Evolutionary conservation across 2,329 filamentous ascomycete species (phyloP), one percentile per base, ranked within the genome.

Genomic region (Xylaria sp.): DNA sequence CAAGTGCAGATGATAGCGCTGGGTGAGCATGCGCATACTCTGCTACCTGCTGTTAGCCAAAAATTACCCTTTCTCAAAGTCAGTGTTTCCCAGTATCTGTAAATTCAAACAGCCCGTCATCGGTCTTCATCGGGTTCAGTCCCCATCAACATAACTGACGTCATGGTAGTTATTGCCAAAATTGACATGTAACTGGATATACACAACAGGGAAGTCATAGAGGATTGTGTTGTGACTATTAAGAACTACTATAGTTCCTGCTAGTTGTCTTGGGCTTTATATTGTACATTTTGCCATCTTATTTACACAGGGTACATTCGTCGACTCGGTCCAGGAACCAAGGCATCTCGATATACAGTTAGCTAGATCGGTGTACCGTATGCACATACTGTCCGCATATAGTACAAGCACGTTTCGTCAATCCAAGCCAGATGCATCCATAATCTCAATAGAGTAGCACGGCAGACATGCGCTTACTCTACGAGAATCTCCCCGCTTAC

Each of bases 401-500:
- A 57, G 7, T 59, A 51, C 3, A 13, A 25, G 46, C 44, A 46
- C 54, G 32, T 54, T 44, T 60, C 23, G 39, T 57, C 52, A 15
- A 46, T 12, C 46, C 48, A n/a, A 8, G 20, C 25, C 61, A 46
- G 41, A 68, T 39, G 48, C 65, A 67, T 15, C 23, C 9, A 44
- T 39, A 44, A 25, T 32, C 32, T 52, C 48, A 32, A 62, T 58
- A 12, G 32, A 61, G 8, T 1, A 34, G 28, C 46, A 23, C 34
- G 37, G 23, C 15, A 20, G n/a, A 37, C 3, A 18, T 46, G 13
- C 54, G 20, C 12, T 63, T 78, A 79, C 41, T 76, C 74, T 54
- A 79, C 77, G 54, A 79, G 62, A 12, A 79, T 72, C 48, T 74
- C 67, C 5, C 77, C 77, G 32, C 73, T 76, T 58, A 72, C 68